Evolutionary conservation across 441 rosid genomes (phyloP).

Genomic region (Iberis amara): DNA sequence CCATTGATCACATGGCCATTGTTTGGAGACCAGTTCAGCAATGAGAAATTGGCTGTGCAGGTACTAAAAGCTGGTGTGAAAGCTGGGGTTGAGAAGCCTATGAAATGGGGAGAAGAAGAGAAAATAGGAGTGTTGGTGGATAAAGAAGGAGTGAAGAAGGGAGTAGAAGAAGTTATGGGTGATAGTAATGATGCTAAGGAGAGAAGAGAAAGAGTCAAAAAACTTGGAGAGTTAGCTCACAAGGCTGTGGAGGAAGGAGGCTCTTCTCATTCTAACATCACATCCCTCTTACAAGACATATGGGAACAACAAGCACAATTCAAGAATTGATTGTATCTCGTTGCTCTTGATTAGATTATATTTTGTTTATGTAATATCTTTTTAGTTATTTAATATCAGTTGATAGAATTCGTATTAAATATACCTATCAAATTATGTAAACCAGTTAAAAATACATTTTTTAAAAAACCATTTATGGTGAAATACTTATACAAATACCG

Average conservation of each 20-base stretch:
- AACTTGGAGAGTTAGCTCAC: slow-evolving; percentile 28
- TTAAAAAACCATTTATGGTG: too few species aligned
- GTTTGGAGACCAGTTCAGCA: slow-evolving; percentile 34
- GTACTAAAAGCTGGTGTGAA: slow-evolving; percentile 29
- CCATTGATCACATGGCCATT: slow-evolving; percentile 37
- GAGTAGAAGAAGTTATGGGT: slow-evolving; percentile 27
- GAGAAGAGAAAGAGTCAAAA: slow-evolving; percentile 32
- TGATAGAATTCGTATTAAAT: too few species aligned
- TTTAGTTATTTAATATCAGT: neutral
- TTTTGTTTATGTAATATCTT: neutral
- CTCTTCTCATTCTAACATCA: slow-evolving; percentile 33
- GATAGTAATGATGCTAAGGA: slow-evolving; percentile 26
- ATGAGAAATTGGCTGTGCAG: slow-evolving; percentile 35
- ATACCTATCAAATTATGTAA: neutral
- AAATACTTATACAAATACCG: too few species aligned
- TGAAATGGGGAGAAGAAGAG: slow-evolving; percentile 33
- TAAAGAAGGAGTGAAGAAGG: slow-evolving; percentile 27
- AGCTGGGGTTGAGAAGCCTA: slow-evolving; percentile 20
- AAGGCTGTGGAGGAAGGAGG: slow-evolving; percentile 37
- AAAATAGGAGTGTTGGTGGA: slow-evolving; percentile 26
- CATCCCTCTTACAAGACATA: slow-evolving; percentile 31
- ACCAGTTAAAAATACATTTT: neutral
- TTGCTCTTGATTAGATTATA: neutral
- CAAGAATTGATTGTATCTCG: slow-evolving; percentile 11
- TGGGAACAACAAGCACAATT: slow-evolving; percentile 12